Conservation (phyloP, 2,329 filamentous ascomycete genomes). For the Aspergillus pseudoglaucus region DNA sequence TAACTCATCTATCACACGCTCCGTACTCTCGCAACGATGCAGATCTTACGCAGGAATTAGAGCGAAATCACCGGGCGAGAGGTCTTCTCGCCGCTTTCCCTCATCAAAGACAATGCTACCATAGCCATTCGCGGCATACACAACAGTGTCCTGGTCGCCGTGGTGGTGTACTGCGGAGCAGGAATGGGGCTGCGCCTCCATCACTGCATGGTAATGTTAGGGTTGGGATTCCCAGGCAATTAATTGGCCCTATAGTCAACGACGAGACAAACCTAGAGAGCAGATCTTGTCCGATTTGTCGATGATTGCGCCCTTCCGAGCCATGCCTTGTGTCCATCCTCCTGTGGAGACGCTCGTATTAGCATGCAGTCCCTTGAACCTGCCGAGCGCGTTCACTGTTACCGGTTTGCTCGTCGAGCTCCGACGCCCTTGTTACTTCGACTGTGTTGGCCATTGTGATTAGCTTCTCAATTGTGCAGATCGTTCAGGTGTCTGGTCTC, state of each 20-base stretch:
- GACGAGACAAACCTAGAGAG: neutral
- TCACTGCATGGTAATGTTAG: neutral
- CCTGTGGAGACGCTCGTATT: neutral
- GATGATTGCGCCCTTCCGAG: neutral
- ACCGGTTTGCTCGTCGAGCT: neutral
- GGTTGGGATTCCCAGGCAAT: neutral
- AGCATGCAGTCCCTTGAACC: neutral
- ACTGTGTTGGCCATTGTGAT: neutral
- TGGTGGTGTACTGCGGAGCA: neutral
- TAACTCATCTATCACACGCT: neutral
- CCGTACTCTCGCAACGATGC: neutral
- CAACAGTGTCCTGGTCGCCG: neutral
- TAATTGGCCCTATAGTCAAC: neutral
- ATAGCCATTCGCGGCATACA: neutral
- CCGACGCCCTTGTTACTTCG: neutral
- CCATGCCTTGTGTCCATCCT: neutral
- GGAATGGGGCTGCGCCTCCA: neutral
- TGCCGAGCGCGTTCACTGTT: neutral
- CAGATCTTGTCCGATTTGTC: neutral
- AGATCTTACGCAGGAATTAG: neutral
- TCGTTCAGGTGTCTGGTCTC: no score
- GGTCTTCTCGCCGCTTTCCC: neutral
- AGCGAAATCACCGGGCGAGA: neutral
- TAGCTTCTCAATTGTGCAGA: neutral
- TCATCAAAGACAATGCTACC: neutral